Conservation (phyloP, 352 stramenopile genomes). For the Pythium sukuiense region DNA sequence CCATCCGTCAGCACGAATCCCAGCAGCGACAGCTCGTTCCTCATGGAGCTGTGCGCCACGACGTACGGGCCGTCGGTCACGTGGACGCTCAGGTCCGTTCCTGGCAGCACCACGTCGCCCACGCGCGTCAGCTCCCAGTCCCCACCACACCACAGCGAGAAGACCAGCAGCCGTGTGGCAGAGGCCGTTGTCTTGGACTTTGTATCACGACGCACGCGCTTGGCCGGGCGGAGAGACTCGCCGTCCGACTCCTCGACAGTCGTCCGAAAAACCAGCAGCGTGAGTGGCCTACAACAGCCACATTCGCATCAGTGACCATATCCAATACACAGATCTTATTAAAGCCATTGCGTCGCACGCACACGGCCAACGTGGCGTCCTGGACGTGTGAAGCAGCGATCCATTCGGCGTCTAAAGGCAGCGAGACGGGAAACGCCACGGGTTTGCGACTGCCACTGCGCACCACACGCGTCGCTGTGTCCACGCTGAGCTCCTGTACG, state of each 20-base stretch:
- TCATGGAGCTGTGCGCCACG: conserved; percentile 7
- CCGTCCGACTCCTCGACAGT: background rate
- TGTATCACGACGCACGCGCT: conserved; percentile 18
- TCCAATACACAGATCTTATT: background rate
- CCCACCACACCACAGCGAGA: conserved; percentile 10
- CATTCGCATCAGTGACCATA: background rate
- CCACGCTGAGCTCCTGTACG: conserved; percentile 9
- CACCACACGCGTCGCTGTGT: conserved; percentile 15
- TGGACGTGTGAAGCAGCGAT: conserved; percentile 13
- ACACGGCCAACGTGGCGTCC: conserved; percentile 14
- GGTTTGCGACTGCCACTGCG: conserved; percentile 7
- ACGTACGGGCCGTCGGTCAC: conserved; percentile 14
- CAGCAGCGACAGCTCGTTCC: conserved; percentile 10
- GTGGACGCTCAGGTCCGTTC: conserved; percentile 6
- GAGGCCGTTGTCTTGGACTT: background rate
- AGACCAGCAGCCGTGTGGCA: conserved; percentile 6
- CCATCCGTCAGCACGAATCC: background rate
- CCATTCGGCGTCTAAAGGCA: conserved; percentile 8
- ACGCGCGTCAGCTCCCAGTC: conserved; percentile 15
- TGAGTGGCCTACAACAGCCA: conserved; percentile 1
- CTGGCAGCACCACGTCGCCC: conserved; percentile 11
- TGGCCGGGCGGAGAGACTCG: conserved; percentile 1
- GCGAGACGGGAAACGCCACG: background rate
- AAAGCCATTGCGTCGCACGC: background rate
- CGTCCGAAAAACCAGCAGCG: conserved; percentile 19